A percentile compares a stretch with the other conserved stretches of the same genome.
phyloP scores from a whole-genome alignment of 1,284 basidiomycete species.

The Marasmius fiardii region DNA sequence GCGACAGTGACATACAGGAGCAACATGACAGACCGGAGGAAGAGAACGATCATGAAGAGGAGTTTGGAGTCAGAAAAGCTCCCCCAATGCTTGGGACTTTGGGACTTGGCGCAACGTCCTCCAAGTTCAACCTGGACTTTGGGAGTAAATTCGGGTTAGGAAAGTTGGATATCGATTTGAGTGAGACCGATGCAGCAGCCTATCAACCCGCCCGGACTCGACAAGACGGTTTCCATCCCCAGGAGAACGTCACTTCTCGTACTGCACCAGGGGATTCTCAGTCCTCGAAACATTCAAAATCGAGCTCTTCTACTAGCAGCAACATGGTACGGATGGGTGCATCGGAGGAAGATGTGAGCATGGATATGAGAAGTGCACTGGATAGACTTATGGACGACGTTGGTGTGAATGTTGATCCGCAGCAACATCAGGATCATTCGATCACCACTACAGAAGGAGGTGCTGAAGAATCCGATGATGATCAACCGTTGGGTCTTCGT shows the following conservation, averaged over 20 bases:
- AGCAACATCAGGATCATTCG: conserved; percentile 28
- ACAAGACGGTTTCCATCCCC: neutral
- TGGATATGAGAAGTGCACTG: conserved; percentile 74
- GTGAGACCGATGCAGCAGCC: conserved; percentile 12
- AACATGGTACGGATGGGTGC: conserved; percentile 16
- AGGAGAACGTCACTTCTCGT: conserved; percentile 18
- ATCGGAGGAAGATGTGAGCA: conserved; percentile 45
- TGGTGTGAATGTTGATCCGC: conserved; percentile 34
- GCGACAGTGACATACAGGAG: neutral
- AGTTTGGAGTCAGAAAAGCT: conserved; percentile 30
- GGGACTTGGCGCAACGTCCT: neutral
- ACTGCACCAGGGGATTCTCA: neutral
- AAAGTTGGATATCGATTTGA: conserved; percentile 20
- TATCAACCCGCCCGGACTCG: neutral
- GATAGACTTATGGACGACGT: conserved; percentile 78
- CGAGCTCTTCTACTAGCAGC: conserved; percentile 10
- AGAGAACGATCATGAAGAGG: conserved; percentile 14
- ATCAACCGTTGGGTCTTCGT: neutral
- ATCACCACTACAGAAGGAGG: conserved; percentile 15
- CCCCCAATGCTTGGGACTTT: conserved; percentile 13
- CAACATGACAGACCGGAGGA: conserved; percentile 15
- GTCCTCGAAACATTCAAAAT: conserved; percentile 9
- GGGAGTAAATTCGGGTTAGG: conserved; percentile 42
- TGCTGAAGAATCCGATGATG: conserved; percentile 10
- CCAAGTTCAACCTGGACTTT: conserved; percentile 38